Percentiles rank a stretch among this genome's conserved stretches.
Conservation (phyloP, 2,329 filamentous ascomycete species). For the Colletotrichum tabaci region DNA sequence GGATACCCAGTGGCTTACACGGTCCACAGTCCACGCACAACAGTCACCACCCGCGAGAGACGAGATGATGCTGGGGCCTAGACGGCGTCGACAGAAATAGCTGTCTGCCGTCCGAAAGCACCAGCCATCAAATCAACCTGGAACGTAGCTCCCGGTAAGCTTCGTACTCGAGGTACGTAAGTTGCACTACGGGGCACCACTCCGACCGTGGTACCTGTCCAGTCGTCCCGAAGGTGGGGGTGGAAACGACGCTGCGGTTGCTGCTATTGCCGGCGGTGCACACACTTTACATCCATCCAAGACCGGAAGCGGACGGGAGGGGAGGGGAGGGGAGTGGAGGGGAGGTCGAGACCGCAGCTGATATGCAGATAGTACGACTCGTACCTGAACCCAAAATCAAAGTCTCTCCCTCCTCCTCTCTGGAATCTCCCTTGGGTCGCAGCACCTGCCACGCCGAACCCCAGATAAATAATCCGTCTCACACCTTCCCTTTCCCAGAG, state of each 20-base stretch:
- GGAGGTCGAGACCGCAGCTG: conserved; percentile 15
- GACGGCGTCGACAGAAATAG: conserved; percentile 17
- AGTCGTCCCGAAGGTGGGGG: conserved; percentile 39
- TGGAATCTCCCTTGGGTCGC: conserved; percentile 30
- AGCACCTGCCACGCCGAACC: conserved; percentile 35
- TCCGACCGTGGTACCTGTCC: conserved; percentile 20
- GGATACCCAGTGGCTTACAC: conserved; percentile 8
- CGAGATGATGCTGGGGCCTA: conserved; percentile 1
- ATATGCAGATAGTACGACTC: conserved; percentile 39
- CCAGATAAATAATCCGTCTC: conserved; percentile 40
- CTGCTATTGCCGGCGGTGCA: conserved; percentile 13
- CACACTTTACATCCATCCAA: neutral
- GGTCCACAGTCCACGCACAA: neutral
- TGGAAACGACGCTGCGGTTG: conserved; percentile 25
- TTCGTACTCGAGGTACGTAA: conserved; percentile 38
- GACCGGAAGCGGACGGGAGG: neutral
- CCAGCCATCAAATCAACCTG: conserved; percentile 37
- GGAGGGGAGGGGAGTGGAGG: neutral
- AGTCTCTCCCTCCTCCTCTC: conserved; percentile 9
- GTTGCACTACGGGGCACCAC: conserved; percentile 34
- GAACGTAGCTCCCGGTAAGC: conserved; percentile 38
- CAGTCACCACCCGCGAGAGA: neutral
- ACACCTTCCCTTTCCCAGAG: conserved; percentile 10
- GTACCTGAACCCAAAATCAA: conserved; percentile 37
- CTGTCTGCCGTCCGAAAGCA: conserved; percentile 6